A percentile compares a stretch with the other conserved stretches of the same genome.
These are phyloP conservation scores for Amesomyces nigricolor DNA, from an alignment of 2,329 filamentous ascomycete genomes.

Conservation along the genomic window DNA sequence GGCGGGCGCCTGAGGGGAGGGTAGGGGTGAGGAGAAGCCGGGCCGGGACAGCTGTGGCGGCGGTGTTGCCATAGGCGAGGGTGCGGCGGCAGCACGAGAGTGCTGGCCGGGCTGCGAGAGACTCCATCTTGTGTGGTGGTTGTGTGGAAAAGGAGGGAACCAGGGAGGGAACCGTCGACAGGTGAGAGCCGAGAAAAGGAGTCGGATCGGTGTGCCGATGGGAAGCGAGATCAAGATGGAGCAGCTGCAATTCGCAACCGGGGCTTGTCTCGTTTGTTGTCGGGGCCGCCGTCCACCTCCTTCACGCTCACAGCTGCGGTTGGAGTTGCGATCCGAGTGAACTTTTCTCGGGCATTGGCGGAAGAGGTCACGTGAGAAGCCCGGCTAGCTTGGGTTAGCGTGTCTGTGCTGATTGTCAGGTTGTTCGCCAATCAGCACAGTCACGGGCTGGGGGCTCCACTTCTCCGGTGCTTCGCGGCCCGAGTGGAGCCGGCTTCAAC, in stretches of 20 bases:
- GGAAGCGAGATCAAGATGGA: background rate
- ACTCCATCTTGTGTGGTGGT: conserved; percentile 21
- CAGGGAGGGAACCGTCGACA: background rate
- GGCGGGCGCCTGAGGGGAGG: conserved; percentile 34
- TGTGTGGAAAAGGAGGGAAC: background rate
- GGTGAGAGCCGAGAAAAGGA: background rate
- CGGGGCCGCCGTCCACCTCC: conserved; percentile 16
- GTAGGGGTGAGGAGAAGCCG: conserved; percentile 22
- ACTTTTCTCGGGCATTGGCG: conserved; percentile 18
- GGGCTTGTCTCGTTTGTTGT: conserved; percentile 6
- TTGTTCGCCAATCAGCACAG: background rate
- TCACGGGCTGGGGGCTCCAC: conserved; percentile 3
- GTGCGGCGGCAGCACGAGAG: conserved; percentile 21
- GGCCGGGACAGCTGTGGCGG: conserved; percentile 24
- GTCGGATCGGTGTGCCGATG: background rate
- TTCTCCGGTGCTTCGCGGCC: conserved; percentile 1
- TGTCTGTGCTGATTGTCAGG: background rate
- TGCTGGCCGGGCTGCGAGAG: conserved; percentile 19
- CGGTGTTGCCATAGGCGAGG: conserved; percentile 14
- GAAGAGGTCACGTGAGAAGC: conserved; percentile 17
- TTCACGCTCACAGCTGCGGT: conserved; percentile 12
- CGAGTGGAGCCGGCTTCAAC: background rate
- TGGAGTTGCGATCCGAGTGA: conserved; percentile 13
- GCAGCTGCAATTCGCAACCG: conserved; percentile 8
- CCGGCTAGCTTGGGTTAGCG: background rate